These are phyloP conservation scores for Nicotiana paniculata DNA, from an alignment of 257 asterid genomes.

Conservation along the genomic window DNA sequence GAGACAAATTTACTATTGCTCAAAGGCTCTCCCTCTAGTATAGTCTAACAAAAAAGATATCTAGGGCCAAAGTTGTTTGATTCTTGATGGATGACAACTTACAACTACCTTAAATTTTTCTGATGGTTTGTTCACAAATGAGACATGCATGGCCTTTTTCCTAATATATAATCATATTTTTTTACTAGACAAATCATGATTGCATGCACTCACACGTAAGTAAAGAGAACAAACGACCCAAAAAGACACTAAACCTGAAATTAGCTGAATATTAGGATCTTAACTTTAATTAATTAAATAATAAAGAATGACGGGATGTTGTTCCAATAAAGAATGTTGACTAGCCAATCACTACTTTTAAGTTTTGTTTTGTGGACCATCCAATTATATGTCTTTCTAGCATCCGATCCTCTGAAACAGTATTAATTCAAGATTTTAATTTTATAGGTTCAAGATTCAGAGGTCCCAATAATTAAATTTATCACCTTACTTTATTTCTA, in stretches of 20 bases:
- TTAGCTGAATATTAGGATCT: neutral
- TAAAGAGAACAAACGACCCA: neutral
- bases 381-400: conserved; percentile 9
- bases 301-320: neutral
- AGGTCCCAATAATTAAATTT: too few species aligned
- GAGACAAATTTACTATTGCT: accelerated
- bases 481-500: too few species aligned
- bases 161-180: neutral
- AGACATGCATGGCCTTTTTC: neutral
- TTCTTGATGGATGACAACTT: neutral
- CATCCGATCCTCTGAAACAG: neutral
- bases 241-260: neutral
- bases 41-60: neutral
- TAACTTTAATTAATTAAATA: neutral
- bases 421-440: too few species aligned
- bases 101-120: neutral
- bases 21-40: too few species aligned
- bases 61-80: neutral
- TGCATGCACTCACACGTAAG: neutral
- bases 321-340: neutral
- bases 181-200: neutral
- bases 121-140: neutral
- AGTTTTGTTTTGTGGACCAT: conserved; percentile 28
- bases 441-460: too few species aligned
- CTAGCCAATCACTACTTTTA: neutral